These are phyloP conservation scores for Hyaloscypha bicolor DNA, from an alignment of 495 filamentous ascomycete species.

Conservation along the genomic window DNA sequence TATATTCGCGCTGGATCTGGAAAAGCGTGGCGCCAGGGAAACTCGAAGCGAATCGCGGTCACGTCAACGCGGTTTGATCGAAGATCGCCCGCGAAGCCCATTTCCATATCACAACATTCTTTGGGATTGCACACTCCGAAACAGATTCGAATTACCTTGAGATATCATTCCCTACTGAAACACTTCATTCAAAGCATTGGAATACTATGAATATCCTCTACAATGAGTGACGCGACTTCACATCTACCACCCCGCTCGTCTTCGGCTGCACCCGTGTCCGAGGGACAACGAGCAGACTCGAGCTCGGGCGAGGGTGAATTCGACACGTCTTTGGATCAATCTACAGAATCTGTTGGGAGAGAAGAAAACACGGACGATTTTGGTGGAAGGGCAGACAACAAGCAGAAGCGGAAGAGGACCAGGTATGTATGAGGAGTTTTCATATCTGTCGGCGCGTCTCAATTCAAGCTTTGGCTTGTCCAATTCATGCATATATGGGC, in stretches of 20 bases:
- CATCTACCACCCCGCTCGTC: constrained; percentile 32
- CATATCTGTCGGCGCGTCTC: background rate
- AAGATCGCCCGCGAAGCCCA: background rate
- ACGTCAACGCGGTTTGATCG: constrained; percentile 1
- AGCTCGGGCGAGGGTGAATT: constrained; percentile 20
- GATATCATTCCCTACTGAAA: constrained; percentile 15
- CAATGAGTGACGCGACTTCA: constrained; percentile 35
- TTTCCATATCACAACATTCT: constrained; percentile 26
- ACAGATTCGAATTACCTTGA: background rate
- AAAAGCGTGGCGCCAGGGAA: background rate
- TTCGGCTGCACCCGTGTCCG: constrained; percentile 14
- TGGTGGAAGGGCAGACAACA: constrained; percentile 22
- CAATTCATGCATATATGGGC: constrained; percentile 1
- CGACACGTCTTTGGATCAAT: constrained; percentile 17
- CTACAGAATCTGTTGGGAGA: background rate
- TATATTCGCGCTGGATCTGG: background rate
- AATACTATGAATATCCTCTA: constrained; percentile 31
- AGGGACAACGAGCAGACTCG: constrained; percentile 16
- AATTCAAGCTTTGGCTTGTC: background rate
- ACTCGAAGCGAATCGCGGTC: background rate
- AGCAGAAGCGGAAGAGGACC: constrained; percentile 54
- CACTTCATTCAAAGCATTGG: constrained; percentile 7
- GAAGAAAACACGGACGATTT: constrained; percentile 22
- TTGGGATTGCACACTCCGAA: constrained; percentile 13
- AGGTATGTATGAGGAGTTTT: constrained; percentile 40